Evolutionary conservation across 164 flowering plant genomes (phyloP), one percentile per base, ranked within the genome.

Genomic region (Warburgia ugandensis): DNA sequence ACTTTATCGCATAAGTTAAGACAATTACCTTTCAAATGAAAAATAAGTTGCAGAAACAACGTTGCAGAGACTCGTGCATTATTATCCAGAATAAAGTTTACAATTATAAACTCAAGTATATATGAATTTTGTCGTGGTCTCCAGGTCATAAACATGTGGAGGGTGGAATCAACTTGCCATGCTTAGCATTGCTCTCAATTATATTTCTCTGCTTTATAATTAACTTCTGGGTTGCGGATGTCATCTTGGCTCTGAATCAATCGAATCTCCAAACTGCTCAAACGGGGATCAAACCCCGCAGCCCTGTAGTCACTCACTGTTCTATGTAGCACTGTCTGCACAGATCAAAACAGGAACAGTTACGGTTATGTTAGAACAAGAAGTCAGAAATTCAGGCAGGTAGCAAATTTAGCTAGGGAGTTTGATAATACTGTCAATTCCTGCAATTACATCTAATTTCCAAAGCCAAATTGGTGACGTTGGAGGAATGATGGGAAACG

Each of bases 231-330:
- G 53, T 75, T 76, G 37, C 90, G 78, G 56, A 92, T 92, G 54
- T 84, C 91, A 35, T 89, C 89, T 59, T 82, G 94, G 68, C 97
- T 92, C 66, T 92, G 97, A 42, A 92, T 77, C 72, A 92, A 55
- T 44, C 99, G 79, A 40, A 92, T 92, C 73, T 92, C 99, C 65
- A 92, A 72, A 60, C 95, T 84, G 74, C 95, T 89, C 46, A 97
- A 64, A 25, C 68, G 57, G 13, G 77, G 86, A 72, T 88, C 82
- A 45, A 71, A 85, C 23, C 95, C 94, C 7, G 73, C 87, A 1
- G 45, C 52, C 53, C 55, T 41, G 55, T 92, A 88, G 63, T 89
- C 95, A 20, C 57, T 42, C 17, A 88, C 17, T 6, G 99, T 92
- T 64, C 94, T 72, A 17, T 53, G 78, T 22, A 88, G 73, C 51